These are phyloP conservation scores for Fusarium avenaceum DNA, from an alignment of 2,329 filamentous ascomycete species.

Conservation along the genomic window DNA sequence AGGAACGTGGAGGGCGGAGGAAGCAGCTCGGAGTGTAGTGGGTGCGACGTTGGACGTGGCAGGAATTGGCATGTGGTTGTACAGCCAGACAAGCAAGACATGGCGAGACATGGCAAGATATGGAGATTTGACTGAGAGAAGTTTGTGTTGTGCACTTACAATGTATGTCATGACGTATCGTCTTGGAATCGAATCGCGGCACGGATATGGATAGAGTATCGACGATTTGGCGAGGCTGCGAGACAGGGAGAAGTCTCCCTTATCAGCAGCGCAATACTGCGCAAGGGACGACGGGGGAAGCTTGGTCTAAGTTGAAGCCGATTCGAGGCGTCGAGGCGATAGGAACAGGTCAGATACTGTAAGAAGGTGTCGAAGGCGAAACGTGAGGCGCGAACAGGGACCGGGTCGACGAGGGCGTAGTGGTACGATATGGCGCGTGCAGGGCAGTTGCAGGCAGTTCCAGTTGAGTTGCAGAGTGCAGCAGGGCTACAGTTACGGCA, in stretches of 20 bases:
- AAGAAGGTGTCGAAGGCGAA: conserved; percentile 20
- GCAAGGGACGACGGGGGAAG: conserved; percentile 4
- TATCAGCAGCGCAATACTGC: conserved; percentile 31
- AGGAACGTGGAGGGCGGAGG: conserved; percentile 40
- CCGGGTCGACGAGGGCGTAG: conserved; percentile 28
- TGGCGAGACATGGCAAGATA: conserved; percentile 22
- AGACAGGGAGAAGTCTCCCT: conserved; percentile 35
- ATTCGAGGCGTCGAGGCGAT: conserved; percentile 19
- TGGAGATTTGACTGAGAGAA: conserved; percentile 33
- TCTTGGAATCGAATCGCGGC: conserved; percentile 38
- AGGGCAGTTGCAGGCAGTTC: conserved; percentile 16
- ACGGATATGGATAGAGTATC: conserved; percentile 30
- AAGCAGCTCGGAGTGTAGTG: conserved; percentile 30
- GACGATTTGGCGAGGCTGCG: conserved; percentile 38
- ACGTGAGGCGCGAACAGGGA: conserved; percentile 25
- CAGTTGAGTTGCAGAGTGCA: conserved; percentile 9
- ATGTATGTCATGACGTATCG: conserved; percentile 58
- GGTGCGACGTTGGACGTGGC: conserved; percentile 45
- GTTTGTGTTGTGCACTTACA: conserved; percentile 52
- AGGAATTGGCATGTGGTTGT: conserved; percentile 43
- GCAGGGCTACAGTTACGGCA: conserved; percentile 25
- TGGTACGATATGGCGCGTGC: conserved; percentile 15
- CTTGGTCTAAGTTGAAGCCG: conserved; percentile 31
- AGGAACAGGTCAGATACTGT: conserved; percentile 6
- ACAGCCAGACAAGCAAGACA: conserved; percentile 18